Conservation (phyloP, 164 flowering plant genomes). For the Euptelea pleiosperma region DNA sequence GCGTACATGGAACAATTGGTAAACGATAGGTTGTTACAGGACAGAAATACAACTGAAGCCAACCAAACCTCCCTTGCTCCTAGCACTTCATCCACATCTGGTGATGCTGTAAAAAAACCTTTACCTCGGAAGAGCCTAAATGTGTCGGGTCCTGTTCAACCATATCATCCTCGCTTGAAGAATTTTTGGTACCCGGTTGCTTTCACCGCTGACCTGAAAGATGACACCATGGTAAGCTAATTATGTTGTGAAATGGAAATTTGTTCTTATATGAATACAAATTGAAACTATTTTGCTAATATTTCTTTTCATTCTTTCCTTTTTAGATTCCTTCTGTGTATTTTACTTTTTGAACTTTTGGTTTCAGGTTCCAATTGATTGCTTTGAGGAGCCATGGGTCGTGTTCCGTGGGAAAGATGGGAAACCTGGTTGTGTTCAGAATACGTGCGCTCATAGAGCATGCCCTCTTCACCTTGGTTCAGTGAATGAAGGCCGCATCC, state of each 20-base stretch:
- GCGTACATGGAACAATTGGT: constrained; percentile 94
- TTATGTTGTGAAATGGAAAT: not conserved
- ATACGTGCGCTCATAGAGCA: constrained; percentile 98
- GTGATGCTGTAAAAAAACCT: constrained; percentile 30
- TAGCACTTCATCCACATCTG: constrained; percentile 43
- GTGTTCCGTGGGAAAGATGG: constrained; percentile 94
- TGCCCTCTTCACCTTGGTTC: constrained; percentile 98
- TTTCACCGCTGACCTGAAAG: constrained; percentile 76
- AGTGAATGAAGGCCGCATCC: constrained; percentile 87
- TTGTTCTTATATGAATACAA: not conserved
- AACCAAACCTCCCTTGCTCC: constrained; percentile 38
- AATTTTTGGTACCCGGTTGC: constrained; percentile 99
- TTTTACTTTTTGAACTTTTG: constrained; percentile 1
- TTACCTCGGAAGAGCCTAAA: constrained; percentile 49
- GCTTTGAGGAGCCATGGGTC: constrained; percentile 97
- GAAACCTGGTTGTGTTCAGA: constrained; percentile 87
- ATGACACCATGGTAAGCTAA: constrained; percentile 78
- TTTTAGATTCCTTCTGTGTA: not conserved
- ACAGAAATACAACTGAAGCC: constrained; percentile 39
- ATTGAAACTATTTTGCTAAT: too few species aligned
- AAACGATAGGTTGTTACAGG: constrained; percentile 74
- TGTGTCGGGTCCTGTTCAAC: constrained; percentile 85
- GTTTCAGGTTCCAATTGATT: constrained; percentile 84
- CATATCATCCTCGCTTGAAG: constrained; percentile 69
- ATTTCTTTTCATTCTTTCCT: not conserved